A percentile compares a stretch with the other conserved stretches of the same genome.
Evolutionary conservation across 352 stramenopile genomes (phyloP).

Genomic region (Pythium scleroteichum): DNA sequence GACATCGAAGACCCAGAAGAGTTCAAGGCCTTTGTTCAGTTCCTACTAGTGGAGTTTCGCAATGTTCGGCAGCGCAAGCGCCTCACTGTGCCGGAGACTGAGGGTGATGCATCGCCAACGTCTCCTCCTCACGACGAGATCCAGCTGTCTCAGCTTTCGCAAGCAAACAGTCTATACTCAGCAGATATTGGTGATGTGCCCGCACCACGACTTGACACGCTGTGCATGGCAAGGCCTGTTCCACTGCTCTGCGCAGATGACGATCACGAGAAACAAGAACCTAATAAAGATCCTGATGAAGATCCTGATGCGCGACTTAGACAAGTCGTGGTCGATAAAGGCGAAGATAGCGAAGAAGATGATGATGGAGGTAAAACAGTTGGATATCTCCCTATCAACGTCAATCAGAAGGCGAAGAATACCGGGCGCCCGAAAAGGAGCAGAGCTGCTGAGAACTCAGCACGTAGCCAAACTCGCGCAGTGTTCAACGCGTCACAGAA

Average conservation of each 20-base stretch:
- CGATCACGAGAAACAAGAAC: background rate
- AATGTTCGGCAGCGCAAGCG: constrained; percentile 9
- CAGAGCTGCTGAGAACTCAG: background rate
- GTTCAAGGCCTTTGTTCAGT: background rate
- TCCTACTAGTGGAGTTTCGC: background rate
- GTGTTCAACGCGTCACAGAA: constrained; percentile 14
- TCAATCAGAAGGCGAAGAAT: constrained; percentile 6
- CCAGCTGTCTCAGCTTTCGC: background rate
- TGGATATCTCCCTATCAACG: background rate
- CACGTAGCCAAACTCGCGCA: background rate
- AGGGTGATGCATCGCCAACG: no score
- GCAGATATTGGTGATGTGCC: constrained; percentile 4
- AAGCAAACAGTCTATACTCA: constrained; percentile 7
- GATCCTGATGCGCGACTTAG: background rate
- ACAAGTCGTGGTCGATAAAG: background rate
- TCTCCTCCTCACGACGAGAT: no score
- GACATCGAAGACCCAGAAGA: constrained; percentile 5
- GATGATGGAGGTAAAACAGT: background rate
- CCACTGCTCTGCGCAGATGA: background rate
- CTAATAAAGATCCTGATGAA: no score
- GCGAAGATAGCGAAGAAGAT: background rate
- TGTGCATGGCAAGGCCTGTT: background rate
- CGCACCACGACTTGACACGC: background rate
- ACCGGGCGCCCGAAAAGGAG: constrained; percentile 5
- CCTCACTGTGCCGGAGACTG: background rate